Percentiles rank a stretch among this genome's conserved stretches.
Evolutionary conservation across 2,329 filamentous ascomycete genomes (phyloP).

Genomic region (Escovopsis weberi): DNA sequence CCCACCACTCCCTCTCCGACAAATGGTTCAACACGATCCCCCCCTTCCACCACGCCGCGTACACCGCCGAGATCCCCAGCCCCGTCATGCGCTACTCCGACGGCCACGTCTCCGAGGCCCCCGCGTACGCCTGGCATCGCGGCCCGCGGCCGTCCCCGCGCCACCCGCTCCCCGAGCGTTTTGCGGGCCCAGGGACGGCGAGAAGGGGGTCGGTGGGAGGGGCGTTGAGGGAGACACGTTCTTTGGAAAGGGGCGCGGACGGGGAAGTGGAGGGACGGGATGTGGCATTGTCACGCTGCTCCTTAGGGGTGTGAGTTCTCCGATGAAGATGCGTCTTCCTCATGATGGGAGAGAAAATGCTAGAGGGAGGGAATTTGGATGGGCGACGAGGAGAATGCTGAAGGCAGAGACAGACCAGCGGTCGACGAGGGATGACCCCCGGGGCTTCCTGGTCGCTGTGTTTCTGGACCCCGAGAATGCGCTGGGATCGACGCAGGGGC

Average conservation of each 20-base stretch:
- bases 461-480: conserved; percentile 18
- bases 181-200: too few relatives aligned
- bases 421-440: conserved; percentile 12
- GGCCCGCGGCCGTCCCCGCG: too few relatives aligned
- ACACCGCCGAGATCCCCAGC: conserved; percentile 15
- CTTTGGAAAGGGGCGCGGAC: too few relatives aligned
- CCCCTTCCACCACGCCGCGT: conserved; percentile 10
- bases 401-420: conserved; percentile 9
- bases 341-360: too few relatives aligned
- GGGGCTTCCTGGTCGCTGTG: conserved; percentile 21
- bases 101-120: conserved; percentile 14
- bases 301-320: conserved; percentile 17
- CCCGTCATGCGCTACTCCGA: conserved; percentile 22
- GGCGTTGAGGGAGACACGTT: too few relatives aligned
- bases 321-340: too few relatives aligned
- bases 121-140: conserved; percentile 11
- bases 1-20: conserved; percentile 7
- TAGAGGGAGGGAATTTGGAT: too few relatives aligned
- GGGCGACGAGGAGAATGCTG: too few relatives aligned
- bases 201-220: too few relatives aligned
- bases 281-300: conserved; percentile 10
- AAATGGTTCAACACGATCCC: conserved; percentile 18
- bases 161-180: too few relatives aligned
- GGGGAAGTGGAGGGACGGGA: too few relatives aligned
- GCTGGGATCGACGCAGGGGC: conserved; percentile 11